Evolutionary conservation across 2,329 filamentous ascomycete genomes (phyloP).

Genomic region (Bipolaris victoriae): DNA sequence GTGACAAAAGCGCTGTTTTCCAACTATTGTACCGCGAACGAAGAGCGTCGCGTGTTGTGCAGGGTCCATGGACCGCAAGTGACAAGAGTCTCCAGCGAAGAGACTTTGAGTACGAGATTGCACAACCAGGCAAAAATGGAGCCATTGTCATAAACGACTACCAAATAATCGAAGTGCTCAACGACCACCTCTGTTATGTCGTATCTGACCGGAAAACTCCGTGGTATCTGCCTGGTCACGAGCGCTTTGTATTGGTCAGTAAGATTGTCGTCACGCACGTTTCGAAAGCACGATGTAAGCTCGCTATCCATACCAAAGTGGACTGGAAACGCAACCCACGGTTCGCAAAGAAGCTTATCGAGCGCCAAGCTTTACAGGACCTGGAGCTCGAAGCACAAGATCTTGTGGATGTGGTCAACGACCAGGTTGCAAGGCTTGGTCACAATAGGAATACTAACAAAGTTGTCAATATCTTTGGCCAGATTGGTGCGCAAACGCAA

Average conservation of each 20-base stretch:
- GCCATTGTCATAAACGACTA: conserved; percentile 71
- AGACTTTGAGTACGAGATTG: conserved; percentile 80
- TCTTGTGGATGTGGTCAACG: conserved; percentile 75
- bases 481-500: conserved; percentile 71
- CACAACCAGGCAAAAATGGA: conserved; percentile 51
- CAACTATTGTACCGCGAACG: conserved; percentile 83
- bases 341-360: conserved; percentile 57
- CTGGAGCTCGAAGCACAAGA: conserved; percentile 74
- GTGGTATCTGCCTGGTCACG: conserved; percentile 85
- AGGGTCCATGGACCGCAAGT: conserved; percentile 80
- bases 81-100: conserved; percentile 75
- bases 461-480: conserved; percentile 79
- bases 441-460: conserved; percentile 76
- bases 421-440: conserved; percentile 77
- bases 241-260: conserved; percentile 79
- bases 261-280: conserved; percentile 95
- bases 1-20: conserved; percentile 94
- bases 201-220: conserved; percentile 68
- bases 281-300: conserved; percentile 88
- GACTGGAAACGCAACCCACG: conserved; percentile 73
- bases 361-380: conserved; percentile 74
- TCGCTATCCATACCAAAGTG: conserved; percentile 86
- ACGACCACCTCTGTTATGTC: conserved; percentile 68
- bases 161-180: conserved; percentile 77
- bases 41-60: conserved; percentile 64